A percentile compares a stretch with the other conserved stretches of the same genome.
phyloP scores from a whole-genome alignment of 352 stramenopile genomes.

The Pythium oligandrum region DNA sequence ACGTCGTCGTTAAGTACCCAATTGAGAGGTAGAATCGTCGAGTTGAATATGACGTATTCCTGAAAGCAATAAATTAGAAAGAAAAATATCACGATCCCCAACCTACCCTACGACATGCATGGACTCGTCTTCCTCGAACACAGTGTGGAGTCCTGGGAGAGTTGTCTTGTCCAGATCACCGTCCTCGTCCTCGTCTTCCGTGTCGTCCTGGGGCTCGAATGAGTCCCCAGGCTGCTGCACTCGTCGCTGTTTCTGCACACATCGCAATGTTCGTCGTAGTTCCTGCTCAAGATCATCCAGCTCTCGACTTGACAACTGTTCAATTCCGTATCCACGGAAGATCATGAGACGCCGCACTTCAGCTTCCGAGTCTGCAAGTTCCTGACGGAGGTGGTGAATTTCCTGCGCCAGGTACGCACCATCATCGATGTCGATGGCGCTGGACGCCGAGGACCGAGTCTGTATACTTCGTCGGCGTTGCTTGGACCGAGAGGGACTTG shows the following conservation, averaged over 20 bases:
- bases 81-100: too few relatives aligned
- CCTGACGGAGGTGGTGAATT: slow-evolving; percentile 58
- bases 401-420: slow-evolving; percentile 41
- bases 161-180: not conserved
- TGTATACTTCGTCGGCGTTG: not conserved
- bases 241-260: slow-evolving; percentile 32
- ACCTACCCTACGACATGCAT: too few relatives aligned
- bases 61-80: too few relatives aligned
- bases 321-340: slow-evolving; percentile 70
- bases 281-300: slow-evolving; percentile 51
- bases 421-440: too few relatives aligned
- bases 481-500: too few relatives aligned
- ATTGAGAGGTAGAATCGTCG: too few relatives aligned
- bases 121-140: slow-evolving; percentile 15
- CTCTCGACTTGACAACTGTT: slow-evolving; percentile 36
- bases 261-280: slow-evolving; percentile 46
- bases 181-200: slow-evolving; percentile 9
- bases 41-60: too few relatives aligned
- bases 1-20: too few relatives aligned
- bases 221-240: not conserved
- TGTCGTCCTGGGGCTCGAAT: slow-evolving; percentile 19
- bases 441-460: not conserved
- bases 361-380: slow-evolving; percentile 68
- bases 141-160: slow-evolving; percentile 6
- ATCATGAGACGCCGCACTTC: slow-evolving; percentile 75